A percentile compares a stretch with the other conserved stretches of the same genome.
phyloP scores from a whole-genome alignment of 225 moss, liverwort and hornwort genomes.

The Lunularia cruciata region DNA sequence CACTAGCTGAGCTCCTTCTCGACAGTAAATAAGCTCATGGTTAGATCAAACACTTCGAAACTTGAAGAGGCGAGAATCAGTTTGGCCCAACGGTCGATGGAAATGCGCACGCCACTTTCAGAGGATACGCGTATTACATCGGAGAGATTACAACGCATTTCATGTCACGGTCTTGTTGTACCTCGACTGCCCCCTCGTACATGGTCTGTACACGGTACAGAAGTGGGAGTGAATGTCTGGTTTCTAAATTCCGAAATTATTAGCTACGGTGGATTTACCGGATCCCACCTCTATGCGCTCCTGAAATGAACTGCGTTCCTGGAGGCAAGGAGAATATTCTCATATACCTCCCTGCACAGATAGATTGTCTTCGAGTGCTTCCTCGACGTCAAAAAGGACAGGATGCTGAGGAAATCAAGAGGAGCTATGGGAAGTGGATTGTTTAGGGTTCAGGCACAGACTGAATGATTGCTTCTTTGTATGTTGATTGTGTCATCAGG shows the following conservation, averaged over 20 bases:
- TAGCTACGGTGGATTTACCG: no score
- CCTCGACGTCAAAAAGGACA: not conserved
- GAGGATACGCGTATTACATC: no score
- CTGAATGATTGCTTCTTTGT: not conserved
- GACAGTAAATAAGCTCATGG: no score
- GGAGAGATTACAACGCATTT: no score
- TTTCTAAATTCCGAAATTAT: no score
- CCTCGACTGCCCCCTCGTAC: no score
- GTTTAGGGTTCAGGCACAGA: not conserved
- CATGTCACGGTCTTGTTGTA: no score
- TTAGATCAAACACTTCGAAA: no score
- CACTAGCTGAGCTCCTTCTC: no score
- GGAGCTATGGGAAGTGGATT: not conserved
- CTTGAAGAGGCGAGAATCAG: no score
- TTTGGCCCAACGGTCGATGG: no score
- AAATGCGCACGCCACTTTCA: no score
- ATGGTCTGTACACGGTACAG: not conserved
- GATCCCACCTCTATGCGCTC: not conserved
- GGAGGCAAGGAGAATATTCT: not conserved
- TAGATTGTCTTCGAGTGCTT: not conserved
- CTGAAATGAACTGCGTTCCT: not conserved
- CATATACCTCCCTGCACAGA: not conserved
- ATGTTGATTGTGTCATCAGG: slow-evolving; percentile 42
- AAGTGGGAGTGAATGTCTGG: not conserved
- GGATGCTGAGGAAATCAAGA: not conserved